Evolutionary conservation across 2,329 filamentous ascomycete genomes (phyloP), one percentile per base, ranked within the genome.

Genomic region (Microcyclospora pomicola): DNA sequence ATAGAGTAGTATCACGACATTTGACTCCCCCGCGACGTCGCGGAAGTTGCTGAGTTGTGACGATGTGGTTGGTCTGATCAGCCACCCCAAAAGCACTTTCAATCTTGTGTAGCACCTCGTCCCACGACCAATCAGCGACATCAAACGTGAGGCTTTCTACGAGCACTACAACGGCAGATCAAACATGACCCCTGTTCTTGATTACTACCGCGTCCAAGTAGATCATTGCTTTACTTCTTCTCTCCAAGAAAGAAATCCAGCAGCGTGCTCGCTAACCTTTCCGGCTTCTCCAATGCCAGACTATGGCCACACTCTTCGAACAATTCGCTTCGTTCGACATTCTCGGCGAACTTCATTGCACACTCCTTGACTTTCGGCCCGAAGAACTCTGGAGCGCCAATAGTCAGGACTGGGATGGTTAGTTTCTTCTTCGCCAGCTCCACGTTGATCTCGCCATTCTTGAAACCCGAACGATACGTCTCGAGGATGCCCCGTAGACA

Each of bases 381-480:
- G 34, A 59, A 59, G 40, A 59, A 57, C 40, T 59, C 55, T 2
- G 57, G 55, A 9, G 56, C 56, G 4, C 55, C 57, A 27, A 59
- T 51, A 1, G 54, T 58, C 50, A 59, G 53, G 5, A 58, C 47
- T 0, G 55, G 54, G 9, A 54, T 47, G 12, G 48, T 49, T 15
- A 58, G 38, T 40, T 54, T 55, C 30, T 42, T 44, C 34, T 53
- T 50, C 12, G 50, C 49, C 12, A 56, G 37, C 31, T 51, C 45
- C 12, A 42, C 43, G 24, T 58, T 53, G 14, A 55, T 46, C 11
- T 58, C 49, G 6, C 49, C 50, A 39, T 58, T 59, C 35, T 51
- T 53, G 36, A 58, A 52, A 2, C 50, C 56, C 9, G 54, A 49
- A 11, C 56, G 47, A 33, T 59, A 59, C 5, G 55, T 59, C 31